A percentile compares a stretch with the other conserved stretches of the same genome.
Conservation (phyloP, 169 alveolate genomes). For the Eimeria acervulina region DNA sequence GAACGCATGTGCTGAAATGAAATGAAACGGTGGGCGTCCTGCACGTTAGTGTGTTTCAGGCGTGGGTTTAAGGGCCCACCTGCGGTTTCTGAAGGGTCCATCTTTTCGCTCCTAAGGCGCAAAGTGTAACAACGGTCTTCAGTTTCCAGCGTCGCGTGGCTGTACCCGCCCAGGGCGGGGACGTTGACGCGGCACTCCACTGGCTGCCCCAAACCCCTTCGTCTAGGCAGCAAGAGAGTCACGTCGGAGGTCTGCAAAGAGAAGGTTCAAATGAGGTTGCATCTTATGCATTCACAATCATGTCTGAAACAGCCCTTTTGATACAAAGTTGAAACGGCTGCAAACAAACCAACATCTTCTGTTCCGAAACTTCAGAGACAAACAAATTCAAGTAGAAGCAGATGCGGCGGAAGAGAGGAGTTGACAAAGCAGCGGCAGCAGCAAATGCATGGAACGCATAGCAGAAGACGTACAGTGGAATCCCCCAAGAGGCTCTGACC, state of each 20-base stretch:
- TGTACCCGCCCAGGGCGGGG: conserved; percentile 92
- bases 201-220: conserved; percentile 56
- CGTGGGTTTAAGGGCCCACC: conserved; percentile 38
- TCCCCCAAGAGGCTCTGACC: conserved; percentile 87
- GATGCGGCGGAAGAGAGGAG: background rate
- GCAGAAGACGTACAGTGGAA: conserved; percentile 56
- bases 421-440: background rate
- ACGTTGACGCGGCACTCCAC: conserved; percentile 86
- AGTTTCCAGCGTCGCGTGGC: conserved; percentile 88
- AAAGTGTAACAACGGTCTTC: conserved; percentile 88
- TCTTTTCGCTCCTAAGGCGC: conserved; percentile 90
- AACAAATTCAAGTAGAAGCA: background rate
- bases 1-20: too few species aligned
- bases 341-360: background rate
- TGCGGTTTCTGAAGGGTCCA: conserved; percentile 87
- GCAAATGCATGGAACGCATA: background rate
- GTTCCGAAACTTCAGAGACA: background rate
- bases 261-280: background rate
- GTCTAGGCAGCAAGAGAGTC: conserved; percentile 51
- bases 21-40: too few species aligned
- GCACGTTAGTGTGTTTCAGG: background rate
- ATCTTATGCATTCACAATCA: background rate
- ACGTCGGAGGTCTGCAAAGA: conserved; percentile 61
- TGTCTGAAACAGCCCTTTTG: background rate
- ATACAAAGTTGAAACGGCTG: background rate